phyloP scores from a whole-genome alignment of 352 stramenopile genomes.

The Globisporangium recalcitrans region DNA sequence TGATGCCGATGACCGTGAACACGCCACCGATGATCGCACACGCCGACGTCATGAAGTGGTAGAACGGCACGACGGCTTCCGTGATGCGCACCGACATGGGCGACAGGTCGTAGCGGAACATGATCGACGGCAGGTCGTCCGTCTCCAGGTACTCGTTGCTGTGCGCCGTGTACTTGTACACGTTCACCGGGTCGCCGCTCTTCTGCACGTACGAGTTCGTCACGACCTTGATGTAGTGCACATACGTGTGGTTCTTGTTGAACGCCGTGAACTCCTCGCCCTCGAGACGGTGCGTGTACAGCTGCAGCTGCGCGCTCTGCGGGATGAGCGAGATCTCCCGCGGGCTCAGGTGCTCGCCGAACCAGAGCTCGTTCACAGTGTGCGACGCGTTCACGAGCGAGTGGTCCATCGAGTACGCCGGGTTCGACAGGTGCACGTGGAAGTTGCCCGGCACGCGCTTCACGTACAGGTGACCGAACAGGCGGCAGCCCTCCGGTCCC shows the following conservation, averaged over 20 bases:
- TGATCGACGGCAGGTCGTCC: conserved; percentile 83
- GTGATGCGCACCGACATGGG: conserved; percentile 94
- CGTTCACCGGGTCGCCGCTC: conserved; percentile 43
- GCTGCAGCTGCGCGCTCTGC: conserved; percentile 82
- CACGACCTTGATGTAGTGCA: conserved; percentile 99
- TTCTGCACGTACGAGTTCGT: conserved; percentile 88
- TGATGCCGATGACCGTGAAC: conserved; percentile 93
- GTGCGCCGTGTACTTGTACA: conserved; percentile 90
- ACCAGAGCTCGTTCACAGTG: conserved; percentile 95
- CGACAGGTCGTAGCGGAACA: conserved; percentile 89
- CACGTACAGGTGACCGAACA: conserved; percentile 78
- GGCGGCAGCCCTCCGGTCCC: conserved; percentile 69
- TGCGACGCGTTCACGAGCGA: conserved; percentile 92
- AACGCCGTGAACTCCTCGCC: conserved; percentile 87
- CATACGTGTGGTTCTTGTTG: conserved; percentile 94
- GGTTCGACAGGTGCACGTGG: conserved; percentile 97
- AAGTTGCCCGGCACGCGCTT: conserved; percentile 97
- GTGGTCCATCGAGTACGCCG: conserved; percentile 87
- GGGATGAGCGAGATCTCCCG: conserved; percentile 72
- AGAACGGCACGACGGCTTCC: conserved; percentile 89
- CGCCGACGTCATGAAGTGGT: conserved; percentile 94
- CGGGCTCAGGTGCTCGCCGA: conserved; percentile 79
- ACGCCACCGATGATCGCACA: conserved; percentile 95
- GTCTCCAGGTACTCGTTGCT: conserved; percentile 87
- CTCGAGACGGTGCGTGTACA: conserved; percentile 93